A percentile compares a stretch with the other conserved stretches of the same genome.
Conservation (phyloP, 139 green algal species). For the Closterium sp. region DNA sequence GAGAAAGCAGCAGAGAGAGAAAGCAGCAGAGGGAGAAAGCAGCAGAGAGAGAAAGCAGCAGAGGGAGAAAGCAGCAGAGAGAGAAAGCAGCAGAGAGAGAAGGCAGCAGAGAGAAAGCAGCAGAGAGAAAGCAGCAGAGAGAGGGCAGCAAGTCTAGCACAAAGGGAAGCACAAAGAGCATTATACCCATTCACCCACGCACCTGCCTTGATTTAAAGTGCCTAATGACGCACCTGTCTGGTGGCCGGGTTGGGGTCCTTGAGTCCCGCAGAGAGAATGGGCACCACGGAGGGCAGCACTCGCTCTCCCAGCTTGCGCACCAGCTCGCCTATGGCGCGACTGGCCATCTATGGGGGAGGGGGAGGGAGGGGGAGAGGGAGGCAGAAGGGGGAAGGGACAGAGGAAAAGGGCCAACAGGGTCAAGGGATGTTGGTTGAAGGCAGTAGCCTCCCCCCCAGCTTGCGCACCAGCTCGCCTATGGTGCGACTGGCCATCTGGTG, state of each 20-base stretch:
- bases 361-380: background rate
- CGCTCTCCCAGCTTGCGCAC: constrained; percentile 96
- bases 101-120: too few species aligned
- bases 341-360: constrained; percentile 58
- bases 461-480: constrained; percentile 92
- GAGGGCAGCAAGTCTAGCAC: background rate
- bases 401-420: constrained; percentile 3
- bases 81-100: too few species aligned
- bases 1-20: too few species aligned
- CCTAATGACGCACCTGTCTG: background rate
- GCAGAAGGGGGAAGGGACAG: background rate
- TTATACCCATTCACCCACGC: background rate
- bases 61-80: too few species aligned
- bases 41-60: too few species aligned
- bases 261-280: constrained; percentile 74
- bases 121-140: too few species aligned
- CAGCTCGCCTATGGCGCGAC: constrained; percentile 87
- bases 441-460: constrained; percentile 94
- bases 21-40: too few species aligned
- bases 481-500: constrained; percentile 68
- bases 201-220: constrained; percentile 2
- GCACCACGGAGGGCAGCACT: constrained; percentile 82
- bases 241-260: constrained; percentile 33
- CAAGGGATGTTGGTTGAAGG: too few species aligned
- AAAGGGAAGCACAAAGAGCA: background rate